Percentiles rank a stretch among this genome's conserved stretches.
These are phyloP conservation scores for Amaranthus palmeri DNA, from an alignment of 148 eudicot genomes.

Conservation along the genomic window DNA sequence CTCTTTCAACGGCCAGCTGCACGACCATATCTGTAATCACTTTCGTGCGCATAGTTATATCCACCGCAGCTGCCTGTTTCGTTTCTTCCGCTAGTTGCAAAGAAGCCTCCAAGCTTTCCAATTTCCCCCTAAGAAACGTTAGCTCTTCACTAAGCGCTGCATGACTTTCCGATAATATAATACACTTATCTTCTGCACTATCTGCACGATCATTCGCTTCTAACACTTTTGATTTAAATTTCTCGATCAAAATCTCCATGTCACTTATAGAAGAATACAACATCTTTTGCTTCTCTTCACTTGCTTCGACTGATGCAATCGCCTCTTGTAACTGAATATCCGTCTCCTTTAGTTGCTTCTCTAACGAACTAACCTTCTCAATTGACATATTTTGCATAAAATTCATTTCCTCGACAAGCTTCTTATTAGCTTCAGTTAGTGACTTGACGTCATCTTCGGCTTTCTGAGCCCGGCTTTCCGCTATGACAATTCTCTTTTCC, in stretches of 20 bases:
- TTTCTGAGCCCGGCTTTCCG: conserved; percentile 42
- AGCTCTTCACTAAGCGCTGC: conserved; percentile 64
- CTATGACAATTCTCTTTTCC: conserved; percentile 29
- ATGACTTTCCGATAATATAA: conserved; percentile 57
- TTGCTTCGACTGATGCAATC: conserved; percentile 68
- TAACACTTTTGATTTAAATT: conserved; percentile 55
- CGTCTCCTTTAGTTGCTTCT: conserved; percentile 53
- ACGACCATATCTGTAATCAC: conserved; percentile 65
- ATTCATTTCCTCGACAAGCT: conserved; percentile 44
- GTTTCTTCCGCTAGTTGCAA: conserved; percentile 61
- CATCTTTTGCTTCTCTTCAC: conserved; percentile 65
- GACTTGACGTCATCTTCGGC: conserved; percentile 45
- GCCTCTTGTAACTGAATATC: conserved; percentile 62
- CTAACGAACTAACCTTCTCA: conserved; percentile 46
- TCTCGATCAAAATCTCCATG: conserved; percentile 73
- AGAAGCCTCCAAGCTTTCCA: conserved; percentile 62
- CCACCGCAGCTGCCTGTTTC: conserved; percentile 66
- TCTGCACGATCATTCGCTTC: conserved; percentile 63
- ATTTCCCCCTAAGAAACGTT: conserved; percentile 42
- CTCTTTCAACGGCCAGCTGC: conserved; percentile 83
- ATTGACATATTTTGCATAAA: conserved; percentile 26
- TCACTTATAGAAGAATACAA: conserved; percentile 54
- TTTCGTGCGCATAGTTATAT: conserved; percentile 54
- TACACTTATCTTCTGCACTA: conserved; percentile 66
- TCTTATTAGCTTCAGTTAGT: conserved; percentile 44